Evolutionary conservation across 139 green algal species (phyloP), one percentile per base, ranked within the genome.

Genomic region (Bryopsis sp.): DNA sequence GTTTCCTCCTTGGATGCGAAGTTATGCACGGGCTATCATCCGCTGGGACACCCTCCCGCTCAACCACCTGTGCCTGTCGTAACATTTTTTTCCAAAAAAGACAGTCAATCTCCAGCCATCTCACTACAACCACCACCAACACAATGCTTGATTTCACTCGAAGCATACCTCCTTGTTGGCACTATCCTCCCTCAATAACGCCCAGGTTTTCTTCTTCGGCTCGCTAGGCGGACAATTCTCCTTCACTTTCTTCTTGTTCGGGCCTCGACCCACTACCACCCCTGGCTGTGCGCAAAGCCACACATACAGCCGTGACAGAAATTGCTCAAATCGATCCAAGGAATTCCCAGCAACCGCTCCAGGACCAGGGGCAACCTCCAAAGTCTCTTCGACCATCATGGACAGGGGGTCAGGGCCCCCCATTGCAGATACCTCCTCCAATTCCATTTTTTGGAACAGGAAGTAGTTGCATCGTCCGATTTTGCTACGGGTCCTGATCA

Each of bases 281-380:
- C 54, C 5, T 26, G 62, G 62, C 22, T 69, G 37, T 7, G 39
- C 6, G 26, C 62, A 69, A 35, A 69, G 39, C 62, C 62, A 69
- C 26, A 57, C 54, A n/a, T 57, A 69, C 6, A 69, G 38, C 8
- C 37, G 11, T 58, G 36, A 35, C 43, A 69, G 26, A n/a, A 48
- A 69, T 7, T 34, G n/a, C 24, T 69, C 62, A 57, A 69, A 69
- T 58, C 62, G 35, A n/a, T 46, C 58, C 31, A 65, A 39, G 28
- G 58, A 65, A 3, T 65, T 31, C 24, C 58, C 58, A 33, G 39
- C 43, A 33, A 65, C 58, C 26, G 6, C 8, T 43, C 43, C 58
- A 24, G 58, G 58, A 22, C 58, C 58, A 19, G 58, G 58, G 26
- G 58, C 26, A 39, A 24, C 7, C 4, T 26, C 15, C 28, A 33